These are phyloP conservation scores for Apiospora sp. DNA, from an alignment of 2,329 filamentous ascomycete species.

Conservation along the genomic window DNA sequence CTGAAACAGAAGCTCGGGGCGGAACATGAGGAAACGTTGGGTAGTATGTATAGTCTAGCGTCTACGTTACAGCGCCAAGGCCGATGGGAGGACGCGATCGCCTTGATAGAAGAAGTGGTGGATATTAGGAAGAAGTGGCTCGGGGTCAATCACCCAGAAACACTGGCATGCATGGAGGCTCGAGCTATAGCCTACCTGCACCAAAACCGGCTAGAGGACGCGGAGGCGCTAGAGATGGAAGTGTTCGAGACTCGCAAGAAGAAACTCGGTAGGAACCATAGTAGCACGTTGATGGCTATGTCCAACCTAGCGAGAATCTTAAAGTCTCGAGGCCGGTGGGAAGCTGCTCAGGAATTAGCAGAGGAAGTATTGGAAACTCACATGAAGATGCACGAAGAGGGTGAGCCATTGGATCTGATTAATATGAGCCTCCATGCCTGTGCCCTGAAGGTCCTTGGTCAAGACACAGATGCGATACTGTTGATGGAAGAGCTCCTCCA, in stretches of 20 bases:
- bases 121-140: background rate
- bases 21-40: too few relatives aligned
- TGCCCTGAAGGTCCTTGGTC: too few relatives aligned
- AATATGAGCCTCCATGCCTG: too few relatives aligned
- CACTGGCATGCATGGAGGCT: background rate
- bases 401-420: too few relatives aligned
- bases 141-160: conserved; percentile 3
- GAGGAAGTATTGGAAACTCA: background rate
- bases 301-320: background rate
- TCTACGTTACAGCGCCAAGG: too few relatives aligned
- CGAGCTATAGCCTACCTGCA: background rate
- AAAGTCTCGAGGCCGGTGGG: background rate
- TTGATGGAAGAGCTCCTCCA: too few relatives aligned
- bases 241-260: conserved; percentile 26
- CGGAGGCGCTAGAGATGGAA: conserved; percentile 9
- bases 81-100: background rate
- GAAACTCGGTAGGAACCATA: conserved; percentile 23
- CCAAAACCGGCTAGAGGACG: background rate
- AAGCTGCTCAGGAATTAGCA: background rate
- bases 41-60: too few relatives aligned
- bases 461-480: too few relatives aligned
- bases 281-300: conserved; percentile 24
- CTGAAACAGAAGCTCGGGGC: too few relatives aligned
- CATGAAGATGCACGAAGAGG: background rate
- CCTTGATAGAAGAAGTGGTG: background rate